Evolutionary conservation across 2,329 filamentous ascomycete species (phyloP).

Genomic region (Ploettnerulaceae sp.): DNA sequence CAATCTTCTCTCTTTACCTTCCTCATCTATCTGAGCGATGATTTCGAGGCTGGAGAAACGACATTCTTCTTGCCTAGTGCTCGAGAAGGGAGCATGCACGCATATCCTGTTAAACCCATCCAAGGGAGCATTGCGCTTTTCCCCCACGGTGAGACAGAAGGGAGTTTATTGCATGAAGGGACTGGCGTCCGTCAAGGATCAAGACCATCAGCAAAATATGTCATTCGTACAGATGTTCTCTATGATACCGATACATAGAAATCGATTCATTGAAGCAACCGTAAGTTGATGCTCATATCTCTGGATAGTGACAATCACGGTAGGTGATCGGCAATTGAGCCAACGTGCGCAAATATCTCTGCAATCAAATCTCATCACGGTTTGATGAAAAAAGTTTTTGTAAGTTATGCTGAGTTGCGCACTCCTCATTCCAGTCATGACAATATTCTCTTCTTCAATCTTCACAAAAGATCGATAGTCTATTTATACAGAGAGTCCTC

Average conservation of each 20-base stretch:
- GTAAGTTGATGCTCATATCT: too few relatives aligned
- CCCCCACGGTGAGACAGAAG: slow-evolving; percentile 62
- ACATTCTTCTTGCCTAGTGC: slow-evolving; percentile 64
- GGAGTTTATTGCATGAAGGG: slow-evolving; percentile 63
- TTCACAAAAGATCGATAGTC: too few relatives aligned
- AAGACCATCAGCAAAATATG: slow-evolving; percentile 53
- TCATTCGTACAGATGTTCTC: slow-evolving; percentile 66
- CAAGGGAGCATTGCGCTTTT: slow-evolving; percentile 66
- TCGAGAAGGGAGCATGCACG: slow-evolving; percentile 61
- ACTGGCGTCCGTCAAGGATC: slow-evolving; percentile 64
- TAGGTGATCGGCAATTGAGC: too few relatives aligned
- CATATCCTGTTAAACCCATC: slow-evolving; percentile 62
- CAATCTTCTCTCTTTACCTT: slow-evolving; percentile 68
- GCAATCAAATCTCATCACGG: too few relatives aligned
- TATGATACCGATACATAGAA: slow-evolving; percentile 50
- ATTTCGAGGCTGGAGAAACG: slow-evolving; percentile 67
- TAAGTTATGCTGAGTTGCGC: too few relatives aligned
- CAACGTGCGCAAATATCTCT: too few relatives aligned
- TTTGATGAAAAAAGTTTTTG: too few relatives aligned
- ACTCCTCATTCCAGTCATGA: too few relatives aligned
- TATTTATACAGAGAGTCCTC: too few relatives aligned
- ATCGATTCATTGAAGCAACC: too few relatives aligned
- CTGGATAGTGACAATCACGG: too few relatives aligned
- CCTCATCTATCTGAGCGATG: slow-evolving; percentile 64
- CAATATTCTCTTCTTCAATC: too few relatives aligned